A percentile compares a stretch with the other conserved stretches of the same genome.
These are phyloP conservation scores for Fusarium virguliforme DNA, from an alignment of 2,329 filamentous ascomycete genomes.

Conservation along the genomic window DNA sequence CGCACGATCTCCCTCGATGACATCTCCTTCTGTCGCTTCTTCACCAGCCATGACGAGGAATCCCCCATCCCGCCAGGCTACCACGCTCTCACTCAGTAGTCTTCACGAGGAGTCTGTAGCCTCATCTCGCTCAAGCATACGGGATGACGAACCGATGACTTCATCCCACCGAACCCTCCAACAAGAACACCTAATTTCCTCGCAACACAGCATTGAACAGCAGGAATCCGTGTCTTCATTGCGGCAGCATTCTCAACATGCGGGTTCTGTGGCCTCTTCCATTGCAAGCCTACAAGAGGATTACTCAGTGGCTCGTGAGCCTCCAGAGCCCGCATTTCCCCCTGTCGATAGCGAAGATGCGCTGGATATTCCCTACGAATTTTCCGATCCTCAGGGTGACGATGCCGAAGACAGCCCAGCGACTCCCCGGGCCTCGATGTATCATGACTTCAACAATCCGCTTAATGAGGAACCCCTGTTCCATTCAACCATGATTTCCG, in stretches of 20 bases:
- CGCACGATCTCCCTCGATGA: constrained; percentile 70
- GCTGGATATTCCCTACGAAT: constrained; percentile 71
- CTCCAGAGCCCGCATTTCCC: constrained; percentile 47
- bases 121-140: constrained; percentile 50
- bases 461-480: constrained; percentile 52
- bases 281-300: constrained; percentile 50
- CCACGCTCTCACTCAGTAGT: constrained; percentile 50
- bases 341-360: constrained; percentile 70
- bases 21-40: constrained; percentile 60
- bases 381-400: constrained; percentile 58
- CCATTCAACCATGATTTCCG: constrained; percentile 48
- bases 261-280: constrained; percentile 44
- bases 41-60: constrained; percentile 67
- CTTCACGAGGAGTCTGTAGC: constrained; percentile 48
- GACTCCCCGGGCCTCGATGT: constrained; percentile 70
- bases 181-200: constrained; percentile 18
- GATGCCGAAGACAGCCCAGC: constrained; percentile 59
- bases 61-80: constrained; percentile 55
- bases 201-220: constrained; percentile 28
- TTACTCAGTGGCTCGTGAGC: constrained; percentile 41
- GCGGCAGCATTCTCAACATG: constrained; percentile 30
- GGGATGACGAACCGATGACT: constrained; percentile 40
- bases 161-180: constrained; percentile 46
- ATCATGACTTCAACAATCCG: constrained; percentile 56
- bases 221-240: constrained; percentile 45